Base-by-base conservation (phyloP, 2,329 filamentous ascomycete genomes). In the Fusarium sp. region DNA sequence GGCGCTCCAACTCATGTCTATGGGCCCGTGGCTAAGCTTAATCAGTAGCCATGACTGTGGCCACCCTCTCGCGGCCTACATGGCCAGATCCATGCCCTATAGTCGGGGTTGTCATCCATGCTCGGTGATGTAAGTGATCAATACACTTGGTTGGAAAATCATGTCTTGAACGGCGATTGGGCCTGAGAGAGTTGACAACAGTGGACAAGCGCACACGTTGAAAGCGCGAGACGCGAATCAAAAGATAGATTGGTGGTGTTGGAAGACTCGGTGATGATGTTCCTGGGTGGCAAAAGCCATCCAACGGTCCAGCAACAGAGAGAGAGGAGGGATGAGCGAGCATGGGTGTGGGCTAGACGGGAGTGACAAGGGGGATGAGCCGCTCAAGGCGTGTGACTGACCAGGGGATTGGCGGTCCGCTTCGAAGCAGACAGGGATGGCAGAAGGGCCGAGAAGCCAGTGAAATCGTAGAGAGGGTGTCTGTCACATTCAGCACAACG, bases 361-460 rank as follows among this genome's bases (percentile, higher is more conserved):
- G 61, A 52, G 47, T 66, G 59, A 66, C 65, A 59, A 59, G 23
- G 53, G 65, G 62, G 50, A 25, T 29, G 11, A 49, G 23, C 48
- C 48, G 56, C 48, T 45, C 39, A 53, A 25, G 35, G 31, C 41
- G 32, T 45, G 60, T 61, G 65, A 64, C 47, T 44, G 39, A 65
- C 43, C 14, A 52, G 61, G 65, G 37, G 46, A 61, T 53, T 52
- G 49, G 43, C 39, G 41, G 33, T 50, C 46, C 61, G 60, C 67
- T 68, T 64, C 65, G 60, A 61, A 53, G 41, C 21, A 25, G 55
- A 39, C 62, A 23, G 46, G 37, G 57, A 56, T 41, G 49, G 41
- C 36, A 65, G 65, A 70, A 69, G 60, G 67, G 37, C 60, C 67
- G 66, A 69, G 47, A 71, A 54, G 57, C 71, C 71, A 73, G 61